These are phyloP conservation scores for Sporisorium scitamineum DNA, from an alignment of 1,284 basidiomycete species.

Conservation along the genomic window DNA sequence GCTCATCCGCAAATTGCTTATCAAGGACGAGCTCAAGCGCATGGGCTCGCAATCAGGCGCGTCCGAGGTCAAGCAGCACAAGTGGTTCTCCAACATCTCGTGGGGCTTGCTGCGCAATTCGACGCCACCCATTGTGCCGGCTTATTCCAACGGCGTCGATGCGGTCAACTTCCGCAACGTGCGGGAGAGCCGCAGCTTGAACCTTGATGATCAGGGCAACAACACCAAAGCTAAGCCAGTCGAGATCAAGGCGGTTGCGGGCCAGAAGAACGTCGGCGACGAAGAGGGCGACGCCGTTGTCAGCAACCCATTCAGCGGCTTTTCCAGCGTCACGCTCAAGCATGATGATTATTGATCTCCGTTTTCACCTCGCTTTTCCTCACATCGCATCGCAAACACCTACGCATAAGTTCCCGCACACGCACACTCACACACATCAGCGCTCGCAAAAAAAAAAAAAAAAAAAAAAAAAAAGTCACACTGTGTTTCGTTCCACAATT, in stretches of 20 bases:
- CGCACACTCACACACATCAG: background rate
- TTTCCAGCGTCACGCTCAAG: slow-evolving; percentile 58
- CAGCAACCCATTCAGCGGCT: slow-evolving; percentile 64
- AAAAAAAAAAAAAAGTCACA: too few species aligned
- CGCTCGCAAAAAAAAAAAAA: too few species aligned
- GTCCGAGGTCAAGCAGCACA: slow-evolving; percentile 98
- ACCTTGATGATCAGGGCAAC: slow-evolving; percentile 76
- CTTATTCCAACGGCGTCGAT: slow-evolving; percentile 82
- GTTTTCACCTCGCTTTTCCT: background rate
- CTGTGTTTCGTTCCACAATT: background rate
- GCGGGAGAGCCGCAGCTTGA: slow-evolving; percentile 88
- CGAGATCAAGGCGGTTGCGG: slow-evolving; percentile 59
- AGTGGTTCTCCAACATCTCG: slow-evolving; percentile 95
- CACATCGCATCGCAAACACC: background rate
- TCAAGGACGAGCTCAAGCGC: slow-evolving; percentile 91
- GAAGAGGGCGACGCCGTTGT: slow-evolving; percentile 67
- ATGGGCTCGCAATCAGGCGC: slow-evolving; percentile 92
- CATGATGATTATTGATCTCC: slow-evolving; percentile 54
- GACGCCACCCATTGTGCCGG: slow-evolving; percentile 91
- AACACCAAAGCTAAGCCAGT: slow-evolving; percentile 72
- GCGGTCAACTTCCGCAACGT: slow-evolving; percentile 90
- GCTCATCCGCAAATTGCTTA: slow-evolving; percentile 85
- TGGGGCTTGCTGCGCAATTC: slow-evolving; percentile 95
- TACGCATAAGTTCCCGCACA: background rate
- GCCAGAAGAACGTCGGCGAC: slow-evolving; percentile 61